phyloP scores from a whole-genome alignment of 495 filamentous ascomycete species.

The Elaphomyces granulatus region DNA sequence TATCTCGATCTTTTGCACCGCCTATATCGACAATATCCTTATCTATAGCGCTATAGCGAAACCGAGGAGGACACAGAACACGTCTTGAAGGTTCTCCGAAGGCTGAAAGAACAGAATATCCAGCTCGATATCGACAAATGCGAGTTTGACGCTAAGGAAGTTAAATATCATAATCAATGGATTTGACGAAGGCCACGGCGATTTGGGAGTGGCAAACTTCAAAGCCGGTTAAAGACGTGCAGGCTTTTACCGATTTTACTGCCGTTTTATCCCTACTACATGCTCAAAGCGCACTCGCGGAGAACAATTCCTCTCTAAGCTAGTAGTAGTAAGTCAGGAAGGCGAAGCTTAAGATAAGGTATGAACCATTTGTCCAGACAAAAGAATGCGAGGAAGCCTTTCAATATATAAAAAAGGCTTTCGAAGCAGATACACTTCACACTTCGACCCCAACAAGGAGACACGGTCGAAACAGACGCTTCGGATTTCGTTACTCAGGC shows the following conservation, averaged over 20 bases:
- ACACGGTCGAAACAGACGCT: background rate
- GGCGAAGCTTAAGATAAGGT: background rate
- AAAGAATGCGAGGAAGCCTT: slow-evolving; percentile 4
- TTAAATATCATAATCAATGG: slow-evolving; percentile 6
- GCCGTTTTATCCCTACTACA: slow-evolving; percentile 1
- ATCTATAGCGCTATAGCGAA: background rate
- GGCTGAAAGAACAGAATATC: background rate
- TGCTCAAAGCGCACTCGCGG: slow-evolving; percentile 4
- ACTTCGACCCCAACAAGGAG: background rate
- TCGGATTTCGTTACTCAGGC: background rate
- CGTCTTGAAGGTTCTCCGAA: background rate
- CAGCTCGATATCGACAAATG: slow-evolving; percentile 10
- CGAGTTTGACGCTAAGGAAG: slow-evolving; percentile 7
- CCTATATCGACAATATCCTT: background rate
- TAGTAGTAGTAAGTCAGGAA: background rate
- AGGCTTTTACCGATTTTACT: slow-evolving; percentile 6
- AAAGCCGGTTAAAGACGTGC: slow-evolving; percentile 4
- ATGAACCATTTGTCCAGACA: slow-evolving; percentile 3
- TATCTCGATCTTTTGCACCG: background rate
- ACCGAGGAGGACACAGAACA: background rate
- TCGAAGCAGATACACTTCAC: background rate
- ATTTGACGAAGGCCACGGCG: slow-evolving; percentile 5
- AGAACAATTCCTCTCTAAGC: slow-evolving; percentile 3
- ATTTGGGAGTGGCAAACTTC: slow-evolving; percentile 4
- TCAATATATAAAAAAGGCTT: slow-evolving; percentile 4